Base-by-base conservation (phyloP, 2,329 filamentous ascomycete genomes). In the Trichoderma guizhouense region DNA sequence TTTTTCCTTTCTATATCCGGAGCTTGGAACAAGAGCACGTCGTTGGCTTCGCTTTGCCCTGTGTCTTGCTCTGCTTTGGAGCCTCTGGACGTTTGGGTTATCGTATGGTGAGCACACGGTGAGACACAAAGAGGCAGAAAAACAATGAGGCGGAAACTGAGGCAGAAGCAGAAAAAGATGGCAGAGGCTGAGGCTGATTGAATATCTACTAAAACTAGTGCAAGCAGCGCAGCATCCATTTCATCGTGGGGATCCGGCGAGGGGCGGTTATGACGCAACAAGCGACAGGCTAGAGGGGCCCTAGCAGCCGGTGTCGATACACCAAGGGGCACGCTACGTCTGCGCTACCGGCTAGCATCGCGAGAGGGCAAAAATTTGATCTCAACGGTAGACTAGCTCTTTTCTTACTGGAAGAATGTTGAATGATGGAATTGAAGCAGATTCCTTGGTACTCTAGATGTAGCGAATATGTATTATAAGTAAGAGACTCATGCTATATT, bases 251-350 rank as follows among this genome's bases (percentile, higher is more conserved):
- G 60, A 61, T 32, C 26, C 61, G 71, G 57, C 72, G 72, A 72
- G 73, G 73, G 73, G 73, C 71, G n/a, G 69, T 32, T 74, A 74
- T 74, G 73, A 74, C 73, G 73, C 73, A 74, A 69, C 67, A 43
- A 62, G 68, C 36, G 39, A 51, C 55, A 34, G 32, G 66, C 66
- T 51, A 53, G 39, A 51, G 58, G 21, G 18, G 36, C 66, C 66
- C 66, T 69, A 69, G 53, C 66, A 61, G 55, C 36, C 34, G 66
- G 36, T 51, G 36, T 60, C 57, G 66, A 61, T 61, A 51, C 66
- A 51, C 66, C 55, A 69, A 69, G 66, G 66, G 66, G 66, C 66
- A 51, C 66, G 66, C 66, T 57, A 66, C 36, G 63, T 21, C 7
- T 53, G 36, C 63, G 39, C 39, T 65, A 65, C n/a, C 63, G 21